Base-by-base conservation (phyloP, 768 basidiomycete genomes). In the Agrocybe chaxingu region DNA sequence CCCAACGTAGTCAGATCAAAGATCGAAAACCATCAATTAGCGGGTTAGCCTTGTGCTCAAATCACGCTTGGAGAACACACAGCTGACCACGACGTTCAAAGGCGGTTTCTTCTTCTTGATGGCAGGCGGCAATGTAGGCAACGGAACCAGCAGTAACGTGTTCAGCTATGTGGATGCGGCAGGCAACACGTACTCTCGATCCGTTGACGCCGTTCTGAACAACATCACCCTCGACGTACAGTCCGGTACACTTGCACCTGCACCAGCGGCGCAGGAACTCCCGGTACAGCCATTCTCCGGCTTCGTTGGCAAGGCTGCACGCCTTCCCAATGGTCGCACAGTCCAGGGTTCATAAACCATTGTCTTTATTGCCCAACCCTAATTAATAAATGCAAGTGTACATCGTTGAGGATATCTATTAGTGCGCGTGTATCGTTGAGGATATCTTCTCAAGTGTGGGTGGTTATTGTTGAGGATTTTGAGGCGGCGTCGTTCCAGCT, bases 91-190 rank as follows among this genome's bases (percentile, higher is more conserved):
- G 24, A 24, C 5, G 24, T 41, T 30, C 30, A 4, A 49, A 80
- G 83, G 66, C 43, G 84, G 79, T 13, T 79, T 76, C 65, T 80
- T 82, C 65, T 64, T 67, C 9, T 57, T 70, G 1, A 62, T 69
- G 0, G 61, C 72, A 31, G 65, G 67, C 1, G 79, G 81, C 9
- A 83, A 81, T 60, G 65, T 65, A 6, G 87, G 83, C 0, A 87
- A 87, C 48, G 87, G 87, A 29, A 86, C 84, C 5, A 87, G 72
- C 66, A 79, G 77, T 66, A 89, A 89, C 62, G 76, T 74, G 0
- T 83, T 90, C 66, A 65, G 62, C 32, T 92, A 89, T 60, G 55
- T 63, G 8, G 86, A 90, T 61, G 56, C 58, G 40, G 65, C 66
- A 5, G 83, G 81, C 44, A 84, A 89, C 64, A 86, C 85, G 0